A percentile compares a stretch with the other conserved stretches of the same genome.
These are phyloP conservation scores for Fagopyrum tataricum DNA, from an alignment of 148 eudicot species.

Conservation along the genomic window DNA sequence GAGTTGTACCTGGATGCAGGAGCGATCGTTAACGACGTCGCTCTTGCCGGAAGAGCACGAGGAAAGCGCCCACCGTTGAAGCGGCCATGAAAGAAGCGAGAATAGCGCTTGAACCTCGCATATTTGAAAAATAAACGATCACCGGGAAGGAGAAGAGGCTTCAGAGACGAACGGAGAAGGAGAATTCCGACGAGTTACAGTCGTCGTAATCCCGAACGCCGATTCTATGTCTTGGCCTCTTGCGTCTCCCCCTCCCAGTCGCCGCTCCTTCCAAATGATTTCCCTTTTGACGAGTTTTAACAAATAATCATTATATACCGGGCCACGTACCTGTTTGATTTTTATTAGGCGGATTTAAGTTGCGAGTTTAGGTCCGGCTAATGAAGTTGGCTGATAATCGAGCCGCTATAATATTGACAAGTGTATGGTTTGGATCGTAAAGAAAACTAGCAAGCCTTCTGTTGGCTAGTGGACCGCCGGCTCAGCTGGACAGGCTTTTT, in stretches of 20 bases:
- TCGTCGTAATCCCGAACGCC: background rate
- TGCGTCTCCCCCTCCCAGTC: background rate
- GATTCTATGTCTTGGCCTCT: background rate
- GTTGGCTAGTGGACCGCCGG: background rate
- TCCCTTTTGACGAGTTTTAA: background rate
- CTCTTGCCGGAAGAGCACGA: constrained; percentile 11
- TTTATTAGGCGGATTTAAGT: background rate
- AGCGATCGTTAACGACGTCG: background rate
- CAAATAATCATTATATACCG: background rate
- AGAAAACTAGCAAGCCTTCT: background rate
- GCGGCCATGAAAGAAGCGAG: constrained; percentile 32
- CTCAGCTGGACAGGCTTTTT: background rate
- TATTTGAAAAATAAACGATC: background rate
- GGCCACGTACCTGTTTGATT: background rate
- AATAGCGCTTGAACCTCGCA: constrained; percentile 30
- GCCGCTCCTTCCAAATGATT: constrained; percentile 5
- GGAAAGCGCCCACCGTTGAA: constrained; percentile 26
- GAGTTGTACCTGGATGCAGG: constrained; percentile 15
- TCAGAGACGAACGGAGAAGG: background rate
- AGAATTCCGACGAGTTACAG: background rate
- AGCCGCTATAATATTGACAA: background rate
- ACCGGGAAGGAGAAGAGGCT: constrained; percentile 1
- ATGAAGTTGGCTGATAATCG: background rate
- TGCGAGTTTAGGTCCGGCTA: background rate
- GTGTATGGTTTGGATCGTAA: background rate